Conservation (phyloP, 768 basidiomycete species). For the Phaeotremella fagi region DNA sequence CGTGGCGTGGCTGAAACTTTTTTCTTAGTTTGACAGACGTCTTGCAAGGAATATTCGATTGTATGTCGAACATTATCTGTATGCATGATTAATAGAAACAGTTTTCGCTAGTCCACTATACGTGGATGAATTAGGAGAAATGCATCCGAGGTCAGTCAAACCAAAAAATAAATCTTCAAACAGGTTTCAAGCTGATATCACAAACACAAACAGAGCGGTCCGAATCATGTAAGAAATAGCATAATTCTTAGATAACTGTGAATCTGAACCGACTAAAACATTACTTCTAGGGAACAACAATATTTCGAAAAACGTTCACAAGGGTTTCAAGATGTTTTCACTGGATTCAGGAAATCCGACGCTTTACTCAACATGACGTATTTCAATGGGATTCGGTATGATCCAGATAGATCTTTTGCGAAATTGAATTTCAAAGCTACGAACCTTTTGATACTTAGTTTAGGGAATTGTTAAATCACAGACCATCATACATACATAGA, state of each 20-base stretch:
- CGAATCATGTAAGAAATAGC: conserved; percentile 19
- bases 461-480: conserved; percentile 26
- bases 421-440: conserved; percentile 22
- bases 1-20: not conserved
- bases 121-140: conserved; percentile 33
- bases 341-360: conserved; percentile 31
- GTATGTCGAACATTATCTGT: conserved; percentile 3
- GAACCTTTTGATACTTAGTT: conserved; percentile 22
- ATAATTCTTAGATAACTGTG: not conserved
- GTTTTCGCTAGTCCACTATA: conserved; percentile 32
- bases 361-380: conserved; percentile 19
- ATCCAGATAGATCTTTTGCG: conserved; percentile 10
- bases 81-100: not conserved
- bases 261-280: not conserved
- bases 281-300: conserved; percentile 28
- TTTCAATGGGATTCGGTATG: conserved; percentile 24
- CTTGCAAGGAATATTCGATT: conserved; percentile 27
- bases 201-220: conserved; percentile 25
- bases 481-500: too few species aligned
- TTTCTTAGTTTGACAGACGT: conserved; percentile 25
- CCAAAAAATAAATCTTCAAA: too few species aligned
- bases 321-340: conserved; percentile 26
- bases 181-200: too few species aligned
- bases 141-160: conserved; percentile 31
- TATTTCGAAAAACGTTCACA: conserved; percentile 27